These are phyloP conservation scores for Apiospora koreana DNA, from an alignment of 2,329 filamentous ascomycete species.

Conservation along the genomic window DNA sequence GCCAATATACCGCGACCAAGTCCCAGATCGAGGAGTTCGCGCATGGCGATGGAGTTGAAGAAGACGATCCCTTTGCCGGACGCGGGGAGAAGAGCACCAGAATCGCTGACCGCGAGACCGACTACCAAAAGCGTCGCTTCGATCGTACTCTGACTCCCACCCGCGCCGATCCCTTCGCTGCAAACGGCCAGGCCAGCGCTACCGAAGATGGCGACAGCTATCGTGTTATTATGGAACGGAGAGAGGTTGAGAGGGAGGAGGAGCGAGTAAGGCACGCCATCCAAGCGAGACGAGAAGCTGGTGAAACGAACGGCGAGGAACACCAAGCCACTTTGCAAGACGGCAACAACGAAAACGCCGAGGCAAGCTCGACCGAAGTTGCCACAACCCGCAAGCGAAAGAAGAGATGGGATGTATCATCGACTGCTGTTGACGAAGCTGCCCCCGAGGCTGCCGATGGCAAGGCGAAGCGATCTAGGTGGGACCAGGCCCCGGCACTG, in stretches of 20 bases:
- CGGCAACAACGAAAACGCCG: slow-evolving; percentile 71
- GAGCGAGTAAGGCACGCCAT: slow-evolving; percentile 81
- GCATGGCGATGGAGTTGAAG: slow-evolving; percentile 80
- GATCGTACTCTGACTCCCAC: slow-evolving; percentile 85
- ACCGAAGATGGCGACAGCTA: slow-evolving; percentile 78
- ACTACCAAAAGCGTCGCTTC: slow-evolving; percentile 95
- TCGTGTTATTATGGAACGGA: slow-evolving; percentile 84
- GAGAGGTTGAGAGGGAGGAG: slow-evolving; percentile 92
- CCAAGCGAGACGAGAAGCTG: slow-evolving; percentile 64
- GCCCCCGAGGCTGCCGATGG: slow-evolving; percentile 49
- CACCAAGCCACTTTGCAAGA: slow-evolving; percentile 77
- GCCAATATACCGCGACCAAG: slow-evolving; percentile 92
- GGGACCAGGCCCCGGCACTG: slow-evolving; percentile 77
- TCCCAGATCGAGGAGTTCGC: slow-evolving; percentile 95
- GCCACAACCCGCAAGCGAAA: slow-evolving; percentile 76
- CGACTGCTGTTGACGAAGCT: slow-evolving; percentile 53
- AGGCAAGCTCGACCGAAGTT: slow-evolving; percentile 67
- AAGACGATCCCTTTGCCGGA: slow-evolving; percentile 84
- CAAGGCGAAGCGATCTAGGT: slow-evolving; percentile 77
- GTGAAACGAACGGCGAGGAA: slow-evolving; percentile 57
- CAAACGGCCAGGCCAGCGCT: slow-evolving; percentile 68
- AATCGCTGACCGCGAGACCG: slow-evolving; percentile 90
- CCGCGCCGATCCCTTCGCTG: slow-evolving; percentile 81
- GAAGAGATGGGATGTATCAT: slow-evolving; percentile 87
- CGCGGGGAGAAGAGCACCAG: slow-evolving; percentile 84